Evolutionary conservation across 2,329 filamentous ascomycete genomes (phyloP), one percentile per base, ranked within the genome.

Genomic region (Aureobasidium melanogenum): DNA sequence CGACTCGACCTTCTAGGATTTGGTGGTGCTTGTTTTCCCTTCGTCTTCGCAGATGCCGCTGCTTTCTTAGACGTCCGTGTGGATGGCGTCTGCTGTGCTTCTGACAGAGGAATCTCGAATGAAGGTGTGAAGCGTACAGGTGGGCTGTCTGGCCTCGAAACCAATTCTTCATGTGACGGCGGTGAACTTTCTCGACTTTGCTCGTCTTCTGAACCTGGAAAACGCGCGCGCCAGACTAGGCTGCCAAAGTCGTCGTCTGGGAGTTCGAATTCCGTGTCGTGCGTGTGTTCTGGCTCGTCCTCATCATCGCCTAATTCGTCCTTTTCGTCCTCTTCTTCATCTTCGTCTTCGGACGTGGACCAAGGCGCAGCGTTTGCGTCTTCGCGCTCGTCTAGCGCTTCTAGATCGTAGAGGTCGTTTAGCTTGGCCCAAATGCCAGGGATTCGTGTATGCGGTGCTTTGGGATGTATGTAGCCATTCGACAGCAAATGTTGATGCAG

Each of bases 391-490:
- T 97, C 91, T 62, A 97, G 87, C 43, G 87, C 83, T 52, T 88
- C 84, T 32, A 97, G 82, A 74, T 96, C 90, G 76, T 96, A 99
- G 64, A 94, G 84, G 36, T 85, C 85, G 34, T 82, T 78, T 12
- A 99, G 81, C 74, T 97, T 97, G 67, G 83, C 81, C 93, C 94
- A 97, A 65, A 99, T 96, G 43, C 89, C 88, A 0, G 89, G 88
- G 66, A 96, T 94, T 63, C 88, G 87, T 43, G 91, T 97, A 76
- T 99, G 94, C n/a, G 61, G 54, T 30, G 61, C 61, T 19, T 64
- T 62, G 5, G 70, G 69, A 32, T 71, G 67, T n/a, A 74, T 72
- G 66, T 73, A 70, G 48, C 66, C 65, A 44, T 72, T 70, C 6
- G 66, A 63, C 38, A 73, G 65, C 14, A 74, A 66, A 63, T 67